These are phyloP conservation scores for Canavalia ensiformis DNA, from an alignment of 306 rosid species.

Conservation along the genomic window DNA sequence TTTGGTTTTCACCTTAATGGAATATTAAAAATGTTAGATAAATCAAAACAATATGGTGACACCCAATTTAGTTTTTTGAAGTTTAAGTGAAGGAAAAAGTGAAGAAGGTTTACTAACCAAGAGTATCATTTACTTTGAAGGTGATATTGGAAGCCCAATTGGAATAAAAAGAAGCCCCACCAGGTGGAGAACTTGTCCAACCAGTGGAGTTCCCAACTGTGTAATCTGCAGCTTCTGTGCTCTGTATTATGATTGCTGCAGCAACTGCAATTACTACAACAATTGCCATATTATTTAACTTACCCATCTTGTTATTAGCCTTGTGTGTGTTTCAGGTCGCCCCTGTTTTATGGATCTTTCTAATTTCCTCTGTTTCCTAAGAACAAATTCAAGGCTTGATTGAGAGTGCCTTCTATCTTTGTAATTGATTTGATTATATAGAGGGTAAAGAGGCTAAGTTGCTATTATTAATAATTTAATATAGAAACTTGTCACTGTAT, in stretches of 20 bases:
- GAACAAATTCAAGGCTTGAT: neutral
- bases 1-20: no score
- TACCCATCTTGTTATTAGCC: slow-evolving; percentile 24
- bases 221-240: slow-evolving; percentile 38
- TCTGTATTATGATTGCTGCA: neutral
- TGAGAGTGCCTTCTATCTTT: neutral
- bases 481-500: neutral
- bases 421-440: slow-evolving; percentile 27
- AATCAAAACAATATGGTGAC: no score
- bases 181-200: slow-evolving; percentile 46
- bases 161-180: slow-evolving; percentile 47
- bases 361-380: neutral
- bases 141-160: slow-evolving; percentile 49
- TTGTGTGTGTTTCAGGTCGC: slow-evolving; percentile 47
- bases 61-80: no score
- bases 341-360: slow-evolving; percentile 31
- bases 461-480: neutral
- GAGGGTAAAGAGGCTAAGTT: neutral
- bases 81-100: no score
- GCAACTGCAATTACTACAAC: slow-evolving; percentile 26
- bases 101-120: slow-evolving; percentile 31
- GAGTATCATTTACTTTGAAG: slow-evolving; percentile 45
- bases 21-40: no score
- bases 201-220: slow-evolving; percentile 51
- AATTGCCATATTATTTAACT: slow-evolving; percentile 29